Percentiles rank a stretch among this genome's conserved stretches.
These are phyloP conservation scores for Agrocybe pediades DNA, from an alignment of 768 basidiomycete species.

Conservation along the genomic window DNA sequence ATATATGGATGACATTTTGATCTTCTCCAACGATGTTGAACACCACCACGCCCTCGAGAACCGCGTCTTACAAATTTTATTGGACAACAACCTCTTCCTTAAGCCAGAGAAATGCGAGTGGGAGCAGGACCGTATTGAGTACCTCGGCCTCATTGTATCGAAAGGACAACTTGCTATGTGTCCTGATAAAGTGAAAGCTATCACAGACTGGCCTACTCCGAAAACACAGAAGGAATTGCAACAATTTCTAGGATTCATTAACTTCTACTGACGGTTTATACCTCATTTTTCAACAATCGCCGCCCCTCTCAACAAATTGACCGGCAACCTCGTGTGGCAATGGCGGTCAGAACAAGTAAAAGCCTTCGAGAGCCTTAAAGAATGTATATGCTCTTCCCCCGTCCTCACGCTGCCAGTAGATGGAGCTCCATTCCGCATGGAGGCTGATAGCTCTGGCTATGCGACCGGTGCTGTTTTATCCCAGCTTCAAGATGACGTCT, in stretches of 20 bases:
- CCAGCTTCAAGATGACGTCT: conserved; percentile 23
- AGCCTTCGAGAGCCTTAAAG: conserved; percentile 4
- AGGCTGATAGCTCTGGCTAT: conserved; percentile 40
- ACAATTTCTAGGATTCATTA: conserved; percentile 41
- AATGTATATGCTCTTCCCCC: background rate
- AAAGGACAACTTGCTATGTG: conserved; percentile 14
- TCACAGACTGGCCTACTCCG: conserved; percentile 33
- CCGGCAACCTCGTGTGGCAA: background rate
- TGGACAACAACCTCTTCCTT: conserved; percentile 30
- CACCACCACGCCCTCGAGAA: conserved; percentile 12
- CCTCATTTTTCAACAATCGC: conserved; percentile 27
- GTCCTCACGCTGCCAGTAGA: conserved; percentile 1
- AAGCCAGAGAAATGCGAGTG: conserved; percentile 43
- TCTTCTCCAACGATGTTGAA: conserved; percentile 30
- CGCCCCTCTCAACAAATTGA: conserved; percentile 17
- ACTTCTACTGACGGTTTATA: conserved; percentile 38
- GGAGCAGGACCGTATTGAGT: conserved; percentile 25
- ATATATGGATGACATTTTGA: conserved; percentile 44
- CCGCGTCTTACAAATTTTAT: conserved; percentile 12
- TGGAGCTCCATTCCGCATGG: conserved; percentile 6
- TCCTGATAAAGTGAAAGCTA: conserved; percentile 16
- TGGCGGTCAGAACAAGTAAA: background rate
- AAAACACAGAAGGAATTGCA: conserved; percentile 30
- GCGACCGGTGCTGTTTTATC: conserved; percentile 39
- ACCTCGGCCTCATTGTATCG: conserved; percentile 32